phyloP scores from a whole-genome alignment of 2,329 filamentous ascomycete genomes.

The Kalmusia sp. region DNA sequence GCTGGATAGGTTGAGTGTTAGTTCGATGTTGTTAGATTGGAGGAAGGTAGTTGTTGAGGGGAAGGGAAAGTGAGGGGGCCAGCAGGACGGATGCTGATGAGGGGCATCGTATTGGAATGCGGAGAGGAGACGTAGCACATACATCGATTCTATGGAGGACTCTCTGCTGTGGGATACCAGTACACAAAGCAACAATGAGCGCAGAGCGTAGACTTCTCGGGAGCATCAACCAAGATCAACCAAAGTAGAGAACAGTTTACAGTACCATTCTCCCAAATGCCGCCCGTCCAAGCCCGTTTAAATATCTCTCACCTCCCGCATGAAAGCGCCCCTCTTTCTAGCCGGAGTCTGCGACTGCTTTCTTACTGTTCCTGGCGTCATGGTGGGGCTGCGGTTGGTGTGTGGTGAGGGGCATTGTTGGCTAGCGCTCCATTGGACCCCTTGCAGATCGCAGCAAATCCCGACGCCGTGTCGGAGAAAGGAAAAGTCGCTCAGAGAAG shows the following conservation, averaged over 20 bases:
- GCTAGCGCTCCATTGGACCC: background rate
- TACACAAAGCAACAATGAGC: background rate
- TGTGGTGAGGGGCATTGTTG: conserved; percentile 7
- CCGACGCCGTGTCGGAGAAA: background rate
- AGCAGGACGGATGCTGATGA: no score
- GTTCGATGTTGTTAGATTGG: background rate
- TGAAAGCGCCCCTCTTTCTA: background rate
- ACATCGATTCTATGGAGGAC: background rate
- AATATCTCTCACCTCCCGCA: background rate
- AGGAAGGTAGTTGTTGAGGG: background rate
- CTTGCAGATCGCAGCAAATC: background rate
- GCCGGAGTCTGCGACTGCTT: background rate
- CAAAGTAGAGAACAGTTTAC: no score
- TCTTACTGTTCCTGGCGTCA: conserved; percentile 7
- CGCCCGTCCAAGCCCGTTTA: background rate
- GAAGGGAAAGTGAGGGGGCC: no score
- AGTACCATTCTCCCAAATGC: background rate
- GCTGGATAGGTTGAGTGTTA: background rate
- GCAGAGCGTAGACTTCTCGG: background rate
- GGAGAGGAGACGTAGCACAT: background rate
- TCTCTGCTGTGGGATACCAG: conserved; percentile 5
- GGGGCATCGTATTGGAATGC: background rate
- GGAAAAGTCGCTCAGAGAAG: no score
- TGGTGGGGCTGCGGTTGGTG: background rate
- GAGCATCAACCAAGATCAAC: background rate